phyloP scores from a whole-genome alignment of 2,329 filamentous ascomycete species.

The Bipolaris cookei region DNA sequence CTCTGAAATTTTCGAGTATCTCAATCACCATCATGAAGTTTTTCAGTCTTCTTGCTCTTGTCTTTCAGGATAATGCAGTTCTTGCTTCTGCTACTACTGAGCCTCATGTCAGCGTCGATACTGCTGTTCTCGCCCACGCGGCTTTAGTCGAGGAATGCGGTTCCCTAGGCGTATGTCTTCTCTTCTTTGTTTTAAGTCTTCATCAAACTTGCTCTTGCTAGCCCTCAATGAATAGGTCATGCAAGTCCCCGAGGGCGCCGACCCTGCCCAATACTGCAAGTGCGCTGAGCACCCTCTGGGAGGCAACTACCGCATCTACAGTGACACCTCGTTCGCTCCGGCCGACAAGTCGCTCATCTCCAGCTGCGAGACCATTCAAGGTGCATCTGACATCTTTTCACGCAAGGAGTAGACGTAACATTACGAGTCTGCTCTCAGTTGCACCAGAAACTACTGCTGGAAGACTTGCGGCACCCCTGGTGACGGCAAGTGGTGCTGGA shows the following conservation, averaged over 20 bases:
- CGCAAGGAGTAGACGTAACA: background rate
- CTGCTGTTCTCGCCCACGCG: background rate
- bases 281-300: background rate
- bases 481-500: background rate
- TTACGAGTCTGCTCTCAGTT: background rate
- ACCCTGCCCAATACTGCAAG: background rate
- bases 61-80: background rate
- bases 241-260: background rate
- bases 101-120: background rate
- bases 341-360: background rate
- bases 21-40: background rate
- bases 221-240: background rate
- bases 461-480: background rate
- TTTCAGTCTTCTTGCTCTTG: background rate
- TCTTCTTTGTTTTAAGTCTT: background rate
- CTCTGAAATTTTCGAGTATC: background rate
- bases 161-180: background rate
- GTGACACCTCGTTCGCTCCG: background rate
- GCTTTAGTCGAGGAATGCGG: background rate
- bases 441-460: background rate
- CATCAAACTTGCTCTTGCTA: background rate
- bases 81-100: background rate
- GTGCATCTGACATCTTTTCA: background rate
- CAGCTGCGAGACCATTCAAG: too few relatives aligned
- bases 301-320: background rate